Percentiles rank a stretch among this genome's conserved stretches.
Evolutionary conservation across 208 protist species (phyloP).

Genomic region (Leishmania martiniquensis): DNA sequence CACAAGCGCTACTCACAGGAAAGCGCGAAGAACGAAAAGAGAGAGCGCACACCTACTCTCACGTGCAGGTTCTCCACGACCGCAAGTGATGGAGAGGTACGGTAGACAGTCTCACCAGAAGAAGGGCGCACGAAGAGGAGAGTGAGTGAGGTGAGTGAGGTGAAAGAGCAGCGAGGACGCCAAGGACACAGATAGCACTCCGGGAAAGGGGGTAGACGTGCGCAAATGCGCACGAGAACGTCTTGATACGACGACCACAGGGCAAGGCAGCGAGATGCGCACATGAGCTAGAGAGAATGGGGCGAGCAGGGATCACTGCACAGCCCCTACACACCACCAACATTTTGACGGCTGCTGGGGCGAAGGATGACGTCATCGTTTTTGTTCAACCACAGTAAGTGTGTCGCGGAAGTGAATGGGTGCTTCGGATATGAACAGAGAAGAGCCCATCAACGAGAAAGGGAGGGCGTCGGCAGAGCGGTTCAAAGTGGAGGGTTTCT

Average conservation of each 20-base stretch:
- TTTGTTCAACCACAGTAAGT: not conserved
- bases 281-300: not conserved
- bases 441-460: not conserved
- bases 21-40: not conserved
- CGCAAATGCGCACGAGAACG: not conserved
- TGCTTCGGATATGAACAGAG: not conserved
- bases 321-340: not conserved
- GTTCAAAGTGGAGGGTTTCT: not conserved
- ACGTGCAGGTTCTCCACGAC: too few relatives aligned
- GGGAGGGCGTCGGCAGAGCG: not conserved
- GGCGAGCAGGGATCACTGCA: not conserved
- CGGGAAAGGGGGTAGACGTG: not conserved
- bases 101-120: not conserved
- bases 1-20: not conserved
- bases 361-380: not conserved
- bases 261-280: not conserved
- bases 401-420: not conserved
- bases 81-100: not conserved
- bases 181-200: not conserved
- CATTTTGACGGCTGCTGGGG: not conserved
- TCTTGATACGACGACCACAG: not conserved
- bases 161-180: not conserved
- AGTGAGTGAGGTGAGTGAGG: constrained; percentile 2
- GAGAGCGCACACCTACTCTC: not conserved
- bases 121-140: not conserved